phyloP scores from a whole-genome alignment of 148 eudicot species.

The Arctostaphylos glauca region DNA sequence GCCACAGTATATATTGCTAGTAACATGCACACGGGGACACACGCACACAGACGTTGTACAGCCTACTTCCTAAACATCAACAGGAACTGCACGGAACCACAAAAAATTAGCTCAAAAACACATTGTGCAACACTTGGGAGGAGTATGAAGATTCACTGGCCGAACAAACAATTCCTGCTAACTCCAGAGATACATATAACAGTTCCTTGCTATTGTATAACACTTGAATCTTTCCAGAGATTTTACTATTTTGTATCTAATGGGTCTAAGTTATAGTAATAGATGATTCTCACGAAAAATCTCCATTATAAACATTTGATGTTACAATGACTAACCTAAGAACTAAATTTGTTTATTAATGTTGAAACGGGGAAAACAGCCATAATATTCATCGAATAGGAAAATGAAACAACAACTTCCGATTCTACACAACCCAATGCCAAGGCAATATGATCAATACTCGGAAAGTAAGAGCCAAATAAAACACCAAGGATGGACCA shows the following conservation, averaged over 20 bases:
- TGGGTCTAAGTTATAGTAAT: no score
- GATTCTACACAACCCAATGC: not conserved
- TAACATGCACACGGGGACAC: no score
- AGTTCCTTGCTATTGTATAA: no score
- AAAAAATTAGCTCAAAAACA: not conserved
- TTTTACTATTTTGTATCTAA: no score
- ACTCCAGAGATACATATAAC: no score
- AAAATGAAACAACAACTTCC: not conserved
- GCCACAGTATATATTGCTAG: no score
- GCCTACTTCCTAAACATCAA: no score
- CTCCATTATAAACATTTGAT: not conserved
- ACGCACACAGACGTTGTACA: no score
- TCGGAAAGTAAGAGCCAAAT: not conserved
- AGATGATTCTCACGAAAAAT: not conserved
- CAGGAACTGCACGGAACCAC: not conserved
- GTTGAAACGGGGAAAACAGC: not conserved
- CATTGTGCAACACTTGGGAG: not conserved
- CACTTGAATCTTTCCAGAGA: no score
- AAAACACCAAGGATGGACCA: not conserved
- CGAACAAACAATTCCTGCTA: not conserved
- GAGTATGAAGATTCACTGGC: not conserved
- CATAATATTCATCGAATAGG: not conserved
- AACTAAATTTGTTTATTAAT: no score
- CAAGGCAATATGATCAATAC: not conserved
- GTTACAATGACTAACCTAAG: no score